Evolutionary conservation across 2,329 filamentous ascomycete species (phyloP).

Genomic region (Cladosporium austrohemisphaericum): DNA sequence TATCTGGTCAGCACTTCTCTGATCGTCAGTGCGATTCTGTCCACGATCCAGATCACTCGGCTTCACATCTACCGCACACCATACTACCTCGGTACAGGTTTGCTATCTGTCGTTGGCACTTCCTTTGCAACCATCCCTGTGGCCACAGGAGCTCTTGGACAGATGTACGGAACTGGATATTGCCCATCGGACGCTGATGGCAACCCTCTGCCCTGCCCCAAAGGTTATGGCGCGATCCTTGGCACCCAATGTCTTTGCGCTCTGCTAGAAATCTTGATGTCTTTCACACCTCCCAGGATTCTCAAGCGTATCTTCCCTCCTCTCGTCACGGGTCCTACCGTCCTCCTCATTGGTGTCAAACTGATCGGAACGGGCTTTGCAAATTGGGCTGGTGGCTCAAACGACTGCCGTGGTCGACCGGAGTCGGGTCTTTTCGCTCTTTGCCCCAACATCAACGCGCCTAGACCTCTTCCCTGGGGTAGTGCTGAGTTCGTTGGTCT

Average conservation of each 20-base stretch:
- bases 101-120: conserved; percentile 75
- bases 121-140: conserved; percentile 75
- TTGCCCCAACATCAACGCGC: conserved; percentile 65
- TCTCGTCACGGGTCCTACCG: conserved; percentile 66
- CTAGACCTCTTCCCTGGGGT: conserved; percentile 71
- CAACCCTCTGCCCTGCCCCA: conserved; percentile 66
- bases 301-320: conserved; percentile 75
- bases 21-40: conserved; percentile 74
- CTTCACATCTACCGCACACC: conserved; percentile 69
- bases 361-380: conserved; percentile 69
- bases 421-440: conserved; percentile 54
- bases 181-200: conserved; percentile 60
- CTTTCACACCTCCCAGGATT: conserved; percentile 66
- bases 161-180: conserved; percentile 75
- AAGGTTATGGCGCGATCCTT: conserved; percentile 71
- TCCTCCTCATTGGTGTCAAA: conserved; percentile 68
- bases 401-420: conserved; percentile 49
- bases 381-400: conserved; percentile 74
- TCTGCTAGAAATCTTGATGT: conserved; percentile 66
- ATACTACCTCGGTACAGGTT: conserved; percentile 73
- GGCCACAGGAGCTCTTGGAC: conserved; percentile 64
- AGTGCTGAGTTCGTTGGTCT: conserved; percentile 73
- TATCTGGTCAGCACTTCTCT: conserved; percentile 76
- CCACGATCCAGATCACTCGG: conserved; percentile 70
- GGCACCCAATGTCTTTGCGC: conserved; percentile 56